Evolutionary conservation across 208 protist species (phyloP).

Genomic region (Kentomonas sorsogonicus): DNA sequence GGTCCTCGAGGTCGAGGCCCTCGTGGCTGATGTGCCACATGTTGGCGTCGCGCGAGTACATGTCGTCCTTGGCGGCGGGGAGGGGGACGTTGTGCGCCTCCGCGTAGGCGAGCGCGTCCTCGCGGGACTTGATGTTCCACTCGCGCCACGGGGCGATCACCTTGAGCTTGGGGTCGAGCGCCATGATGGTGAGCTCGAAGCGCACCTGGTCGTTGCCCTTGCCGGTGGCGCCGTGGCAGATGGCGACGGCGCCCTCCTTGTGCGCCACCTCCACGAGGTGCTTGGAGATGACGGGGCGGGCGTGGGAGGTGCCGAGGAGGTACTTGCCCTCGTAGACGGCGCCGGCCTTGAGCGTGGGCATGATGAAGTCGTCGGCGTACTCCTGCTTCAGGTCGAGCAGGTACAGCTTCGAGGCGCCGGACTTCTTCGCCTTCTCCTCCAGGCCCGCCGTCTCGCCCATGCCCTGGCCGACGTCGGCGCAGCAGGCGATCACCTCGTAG

Average conservation of each 20-base stretch:
- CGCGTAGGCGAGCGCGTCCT: constrained; percentile 28
- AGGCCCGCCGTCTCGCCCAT: constrained; percentile 19
- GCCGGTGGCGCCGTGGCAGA: constrained; percentile 24
- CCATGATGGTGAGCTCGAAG: constrained; percentile 29
- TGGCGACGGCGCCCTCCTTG: constrained; percentile 27
- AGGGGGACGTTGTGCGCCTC: constrained; percentile 28
- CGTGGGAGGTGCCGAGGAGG: constrained; percentile 26
- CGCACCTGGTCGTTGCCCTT: constrained; percentile 26
- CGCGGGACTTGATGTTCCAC: constrained; percentile 30
- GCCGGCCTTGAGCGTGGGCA: constrained; percentile 27
- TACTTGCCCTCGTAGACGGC: constrained; percentile 29
- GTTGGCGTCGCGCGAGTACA: constrained; percentile 25
- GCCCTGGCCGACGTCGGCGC: constrained; percentile 24
- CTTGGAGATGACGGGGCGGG: constrained; percentile 23
- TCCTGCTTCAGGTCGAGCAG: constrained; percentile 22
- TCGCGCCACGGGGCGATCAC: constrained; percentile 22
- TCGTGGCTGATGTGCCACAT: constrained; percentile 31
- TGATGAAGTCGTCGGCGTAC: constrained; percentile 24
- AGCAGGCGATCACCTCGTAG: constrained; percentile 28
- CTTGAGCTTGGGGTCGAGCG: constrained; percentile 25
- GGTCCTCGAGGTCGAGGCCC: constrained; percentile 25
- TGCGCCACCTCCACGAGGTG: constrained; percentile 27
- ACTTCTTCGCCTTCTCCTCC: constrained; percentile 24
- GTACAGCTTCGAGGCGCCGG: constrained; percentile 25
- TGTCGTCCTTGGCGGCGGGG: constrained; percentile 23